Conservation (phyloP, 257 asterid species). For the Petrea volubilis region DNA sequence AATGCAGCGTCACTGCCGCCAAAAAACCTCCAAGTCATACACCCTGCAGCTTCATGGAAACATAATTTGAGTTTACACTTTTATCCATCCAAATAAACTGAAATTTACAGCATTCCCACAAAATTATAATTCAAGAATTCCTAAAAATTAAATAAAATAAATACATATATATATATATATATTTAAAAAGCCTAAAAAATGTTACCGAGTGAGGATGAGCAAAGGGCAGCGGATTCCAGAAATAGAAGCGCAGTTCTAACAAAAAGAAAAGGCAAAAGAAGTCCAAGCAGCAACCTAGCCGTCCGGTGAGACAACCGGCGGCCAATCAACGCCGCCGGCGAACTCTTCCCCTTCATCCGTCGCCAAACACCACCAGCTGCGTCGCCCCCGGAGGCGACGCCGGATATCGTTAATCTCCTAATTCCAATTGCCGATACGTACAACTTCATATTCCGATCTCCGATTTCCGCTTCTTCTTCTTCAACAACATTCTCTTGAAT, state of each 20-base stretch:
- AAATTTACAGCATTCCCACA: constrained; percentile 13
- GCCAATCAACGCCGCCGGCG: constrained; percentile 28
- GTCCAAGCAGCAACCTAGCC: constrained; percentile 56
- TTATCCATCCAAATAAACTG: background rate
- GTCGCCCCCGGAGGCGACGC: constrained; percentile 35
- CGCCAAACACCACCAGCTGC: constrained; percentile 28
- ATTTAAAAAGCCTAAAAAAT: background rate
- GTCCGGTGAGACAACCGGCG: constrained; percentile 54
- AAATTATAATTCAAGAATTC: too few relatives aligned
- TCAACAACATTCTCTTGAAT: constrained; percentile 25
- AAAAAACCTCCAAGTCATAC: constrained; percentile 68
- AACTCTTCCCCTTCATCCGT: constrained; percentile 45
- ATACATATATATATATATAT: background rate
- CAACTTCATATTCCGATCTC: constrained; percentile 49
- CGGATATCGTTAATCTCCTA: constrained; percentile 42
- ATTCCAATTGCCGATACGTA: constrained; percentile 50
- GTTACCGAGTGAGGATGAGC: constrained; percentile 71
- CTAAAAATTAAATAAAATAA: background rate
- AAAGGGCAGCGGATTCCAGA: constrained; percentile 69
- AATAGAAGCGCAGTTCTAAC: constrained; percentile 58
- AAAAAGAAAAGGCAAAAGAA: constrained; percentile 57
- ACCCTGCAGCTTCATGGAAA: constrained; percentile 44
- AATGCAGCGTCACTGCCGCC: constrained; percentile 74
- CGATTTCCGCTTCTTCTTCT: constrained; percentile 38
- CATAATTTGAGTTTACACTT: background rate